These are phyloP conservation scores for Kregervanrija delftensis DNA, from an alignment of 805 yeast species.

Conservation along the genomic window DNA sequence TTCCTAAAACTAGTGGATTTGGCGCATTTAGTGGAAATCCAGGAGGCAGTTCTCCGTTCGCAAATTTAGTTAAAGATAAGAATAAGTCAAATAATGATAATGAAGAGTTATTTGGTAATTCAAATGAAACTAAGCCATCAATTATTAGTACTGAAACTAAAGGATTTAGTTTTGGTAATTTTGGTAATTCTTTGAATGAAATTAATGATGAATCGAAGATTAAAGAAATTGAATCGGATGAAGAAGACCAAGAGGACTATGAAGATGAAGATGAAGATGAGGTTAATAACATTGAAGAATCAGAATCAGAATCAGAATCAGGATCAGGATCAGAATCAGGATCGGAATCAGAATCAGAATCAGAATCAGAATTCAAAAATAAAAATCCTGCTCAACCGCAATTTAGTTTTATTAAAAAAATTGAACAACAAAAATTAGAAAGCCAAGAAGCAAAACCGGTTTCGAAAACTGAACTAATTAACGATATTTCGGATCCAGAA, in stretches of 20 bases:
- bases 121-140: not conserved
- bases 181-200: not conserved
- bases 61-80: no score
- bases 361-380: not conserved
- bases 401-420: no score
- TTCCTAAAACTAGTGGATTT: constrained; percentile 1
- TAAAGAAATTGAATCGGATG: constrained; percentile 9
- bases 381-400: no score
- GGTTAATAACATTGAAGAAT: constrained; percentile 4
- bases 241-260: constrained; percentile 9
- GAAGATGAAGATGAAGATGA: constrained; percentile 6
- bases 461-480: no score
- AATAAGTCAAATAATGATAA: not conserved
- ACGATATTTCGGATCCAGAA: no score
- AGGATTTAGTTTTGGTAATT: not conserved
- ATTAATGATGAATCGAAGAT: not conserved
- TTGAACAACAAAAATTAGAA: no score
- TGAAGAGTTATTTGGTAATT: not conserved
- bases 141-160: not conserved
- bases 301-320: constrained; percentile 1
- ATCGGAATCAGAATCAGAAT: not conserved
- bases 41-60: no score
- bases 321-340: not conserved
- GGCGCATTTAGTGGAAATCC: not conserved
- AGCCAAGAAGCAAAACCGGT: no score